Base-by-base conservation (phyloP, 352 stramenopile genomes). In the Phytophthora pseudosyringae region DNA sequence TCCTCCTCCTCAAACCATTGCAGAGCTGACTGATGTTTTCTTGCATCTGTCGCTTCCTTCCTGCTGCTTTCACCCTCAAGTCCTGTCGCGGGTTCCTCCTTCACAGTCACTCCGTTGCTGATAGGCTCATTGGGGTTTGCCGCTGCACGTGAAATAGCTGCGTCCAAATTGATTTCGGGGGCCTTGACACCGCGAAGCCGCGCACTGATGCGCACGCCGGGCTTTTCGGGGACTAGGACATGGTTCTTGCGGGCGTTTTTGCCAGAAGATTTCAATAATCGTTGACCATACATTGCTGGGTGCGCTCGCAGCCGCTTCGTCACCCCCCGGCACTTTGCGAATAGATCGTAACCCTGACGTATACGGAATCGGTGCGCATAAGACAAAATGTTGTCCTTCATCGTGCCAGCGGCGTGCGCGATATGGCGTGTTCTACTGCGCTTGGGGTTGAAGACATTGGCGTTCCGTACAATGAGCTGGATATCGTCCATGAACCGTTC, bases 341-440 rank as follows among this genome's bases (percentile, higher is more conserved):
- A 97, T 11, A 97, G 59, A 21, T 97, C 90, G 68, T 97, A 97
- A 2, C 90, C 89, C 51, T 96, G 81, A 18, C 89, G 81, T 21
- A 88, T 81, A 4, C 87, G 89, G 58, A 97, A 97, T 13, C 89
- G 85, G 68, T 97, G 84, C 13, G 86, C 84, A 59, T 91, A 96
- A 21, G 86, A 95, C 39, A 91, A 44, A 47, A 97, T 93, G 35
- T 96, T 95, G 61, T 98, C 91, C 44, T 94, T 86, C 89, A 98
- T 97, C 12, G 79, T 83, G 12, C 78, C 80, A 10, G 91, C 91
- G 5, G 89, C 81, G 50, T 93, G 86, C 4, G 86, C 88, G 48
- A 96, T 93, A 38, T 88, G 76, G 10, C 86, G 68, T 5, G 89
- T 91, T 33, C 71, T 68, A 43, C 86, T 93, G 29, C 79, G 77